These are phyloP conservation scores for Eruca vesicaria DNA, from an alignment of 441 rosid species.

Conservation along the genomic window DNA sequence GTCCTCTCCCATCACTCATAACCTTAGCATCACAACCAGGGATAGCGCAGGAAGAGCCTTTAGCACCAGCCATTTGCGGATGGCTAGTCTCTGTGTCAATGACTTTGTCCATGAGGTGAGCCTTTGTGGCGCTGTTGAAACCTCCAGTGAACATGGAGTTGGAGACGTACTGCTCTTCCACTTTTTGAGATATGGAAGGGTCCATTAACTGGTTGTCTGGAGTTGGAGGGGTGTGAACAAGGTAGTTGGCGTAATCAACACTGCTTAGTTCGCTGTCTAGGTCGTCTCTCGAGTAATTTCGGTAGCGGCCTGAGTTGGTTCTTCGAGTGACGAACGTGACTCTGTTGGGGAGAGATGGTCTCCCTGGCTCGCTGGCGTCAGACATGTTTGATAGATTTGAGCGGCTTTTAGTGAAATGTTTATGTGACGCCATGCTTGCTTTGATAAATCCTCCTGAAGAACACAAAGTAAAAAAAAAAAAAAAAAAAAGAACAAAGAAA, in stretches of 20 bases:
- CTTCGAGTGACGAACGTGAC: constrained; percentile 68
- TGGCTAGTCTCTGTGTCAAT: constrained; percentile 78
- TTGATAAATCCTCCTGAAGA: constrained; percentile 42
- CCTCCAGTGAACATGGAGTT: constrained; percentile 91
- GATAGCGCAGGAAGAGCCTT: constrained; percentile 83
- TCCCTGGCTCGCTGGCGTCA: constrained; percentile 55
- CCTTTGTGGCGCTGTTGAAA: constrained; percentile 69
- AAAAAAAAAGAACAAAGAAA: no score
- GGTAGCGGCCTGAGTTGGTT: constrained; percentile 82
- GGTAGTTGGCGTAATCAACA: constrained; percentile 64
- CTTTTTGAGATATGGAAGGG: constrained; percentile 76
- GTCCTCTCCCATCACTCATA: constrained; percentile 85
- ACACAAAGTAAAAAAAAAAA: constrained; percentile 7
- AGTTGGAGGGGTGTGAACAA: constrained; percentile 86
- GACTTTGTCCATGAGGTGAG: constrained; percentile 93
- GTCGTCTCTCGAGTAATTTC: constrained; percentile 86
- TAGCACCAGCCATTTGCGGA: constrained; percentile 96
- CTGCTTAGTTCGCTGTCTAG: constrained; percentile 83
- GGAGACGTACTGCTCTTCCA: constrained; percentile 87
- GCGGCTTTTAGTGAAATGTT: constrained; percentile 50
- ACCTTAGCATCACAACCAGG: constrained; percentile 89
- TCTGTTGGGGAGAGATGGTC: constrained; percentile 57
- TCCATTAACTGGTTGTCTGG: constrained; percentile 94
- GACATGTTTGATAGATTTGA: constrained; percentile 60
- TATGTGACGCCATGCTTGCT: constrained; percentile 62